These are phyloP conservation scores for Gastrolobium villosum DNA, from an alignment of 306 rosid species.

Conservation along the genomic window DNA sequence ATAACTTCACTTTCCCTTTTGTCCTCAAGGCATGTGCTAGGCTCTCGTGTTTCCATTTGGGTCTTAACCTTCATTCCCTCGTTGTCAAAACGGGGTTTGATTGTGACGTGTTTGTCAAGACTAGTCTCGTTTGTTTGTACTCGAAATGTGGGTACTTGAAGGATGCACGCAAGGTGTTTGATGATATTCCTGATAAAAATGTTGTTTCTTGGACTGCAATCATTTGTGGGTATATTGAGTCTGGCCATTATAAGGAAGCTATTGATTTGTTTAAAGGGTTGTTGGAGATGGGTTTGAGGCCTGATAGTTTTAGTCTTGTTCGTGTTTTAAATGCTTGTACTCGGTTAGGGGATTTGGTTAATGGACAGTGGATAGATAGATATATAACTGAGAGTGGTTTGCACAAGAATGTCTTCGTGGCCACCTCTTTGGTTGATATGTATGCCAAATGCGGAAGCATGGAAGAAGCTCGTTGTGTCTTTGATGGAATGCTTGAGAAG, in stretches of 20 bases:
- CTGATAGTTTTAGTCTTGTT: slow-evolving; percentile 69
- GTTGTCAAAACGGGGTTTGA: slow-evolving; percentile 69
- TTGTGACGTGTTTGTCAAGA: slow-evolving; percentile 67
- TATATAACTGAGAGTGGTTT: slow-evolving; percentile 60
- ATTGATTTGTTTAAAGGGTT: slow-evolving; percentile 59
- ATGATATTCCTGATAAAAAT: slow-evolving; percentile 66
- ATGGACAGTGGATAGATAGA: slow-evolving; percentile 73
- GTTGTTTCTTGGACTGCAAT: slow-evolving; percentile 79
- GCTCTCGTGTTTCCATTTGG: slow-evolving; percentile 52
- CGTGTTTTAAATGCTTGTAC: slow-evolving; percentile 67
- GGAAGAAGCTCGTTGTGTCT: slow-evolving; percentile 60
- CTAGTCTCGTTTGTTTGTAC: slow-evolving; percentile 62
- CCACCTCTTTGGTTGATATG: slow-evolving; percentile 75
- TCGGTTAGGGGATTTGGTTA: slow-evolving; percentile 59
- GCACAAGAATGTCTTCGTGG: slow-evolving; percentile 64
- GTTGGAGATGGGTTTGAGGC: slow-evolving; percentile 72
- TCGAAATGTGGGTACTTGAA: slow-evolving; percentile 57
- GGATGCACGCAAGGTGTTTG: slow-evolving; percentile 65
- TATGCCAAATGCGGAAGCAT: slow-evolving; percentile 68
- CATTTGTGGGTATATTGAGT: slow-evolving; percentile 64
- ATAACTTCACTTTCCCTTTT: slow-evolving; percentile 70
- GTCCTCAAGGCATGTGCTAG: slow-evolving; percentile 74
- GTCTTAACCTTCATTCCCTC: slow-evolving; percentile 62
- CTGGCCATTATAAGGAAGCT: slow-evolving; percentile 57
- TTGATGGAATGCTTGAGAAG: slow-evolving; percentile 67